Evolutionary conservation across 768 basidiomycete genomes (phyloP), one percentile per base, ranked within the genome.

Genomic region (Hysterangium stoloniferum): DNA sequence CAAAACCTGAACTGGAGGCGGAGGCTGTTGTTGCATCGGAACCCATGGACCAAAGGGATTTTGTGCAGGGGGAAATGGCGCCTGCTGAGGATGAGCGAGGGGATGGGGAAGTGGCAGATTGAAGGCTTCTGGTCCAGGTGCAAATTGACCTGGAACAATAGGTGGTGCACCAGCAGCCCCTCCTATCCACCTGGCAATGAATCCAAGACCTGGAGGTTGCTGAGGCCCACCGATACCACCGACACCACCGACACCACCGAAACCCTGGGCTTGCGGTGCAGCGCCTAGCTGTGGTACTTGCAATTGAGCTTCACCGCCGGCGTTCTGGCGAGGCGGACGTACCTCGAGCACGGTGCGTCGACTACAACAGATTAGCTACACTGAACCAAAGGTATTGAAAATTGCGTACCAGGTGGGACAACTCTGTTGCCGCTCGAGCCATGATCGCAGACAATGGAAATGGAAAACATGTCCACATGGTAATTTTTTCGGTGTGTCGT

Each of bases 381-480:
- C 36, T 28, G 4, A 27, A 13, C 43, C 52, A 51, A 19, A 29
- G 9, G 19, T 66, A n/a, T n/a, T n/a, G n/a, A n/a, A n/a, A n/a
- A n/a, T n/a, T n/a, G n/a, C 84, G 66, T 44, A 95, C 95, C 95
- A 99, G 35, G 96, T 99, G 1, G 96, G 96, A 64, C 96, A 99
- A 58, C 89, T 98, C 66, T 98, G 96, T 65, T 99, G 96, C 37
- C 96, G 78, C 66, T 99, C 96, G 24, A 99, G 76, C 96, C 96
- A 99, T 19, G 91, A 94, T 34, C 92, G 78, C 55, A 99, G 76
- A 66, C 96, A 99, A 61, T 97, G 83, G 64, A 97, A 95, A 67
- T 99, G 96, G 71, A 99, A 99, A 36, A 96, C 82, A 64, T 99
- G 96, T 1, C 94, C 94, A 68, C 96, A 99, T 7, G 86, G 90